phyloP scores from a whole-genome alignment of 495 filamentous ascomycete genomes.

The Lasiosphaeriaceae sp. region DNA sequence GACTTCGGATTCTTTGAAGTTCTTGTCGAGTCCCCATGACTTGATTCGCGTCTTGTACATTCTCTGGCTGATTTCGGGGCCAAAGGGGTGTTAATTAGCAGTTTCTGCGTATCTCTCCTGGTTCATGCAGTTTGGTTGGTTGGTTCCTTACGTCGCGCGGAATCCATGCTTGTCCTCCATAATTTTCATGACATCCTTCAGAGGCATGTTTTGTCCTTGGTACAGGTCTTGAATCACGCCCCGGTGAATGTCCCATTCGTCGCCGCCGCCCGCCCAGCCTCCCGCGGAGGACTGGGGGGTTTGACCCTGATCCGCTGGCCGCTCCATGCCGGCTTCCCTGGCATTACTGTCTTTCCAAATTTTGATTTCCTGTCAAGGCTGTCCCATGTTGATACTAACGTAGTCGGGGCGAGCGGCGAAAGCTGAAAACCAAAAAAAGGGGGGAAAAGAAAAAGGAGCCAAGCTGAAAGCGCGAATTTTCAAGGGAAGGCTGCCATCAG shows the following conservation, averaged over 20 bases:
- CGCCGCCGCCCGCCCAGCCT: slow-evolving; percentile 18
- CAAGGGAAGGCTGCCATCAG: not conserved
- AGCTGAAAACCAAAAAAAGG: too few relatives aligned
- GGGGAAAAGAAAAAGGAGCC: too few relatives aligned
- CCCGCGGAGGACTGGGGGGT: not conserved
- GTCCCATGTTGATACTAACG: not conserved
- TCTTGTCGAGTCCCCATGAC: slow-evolving; percentile 35
- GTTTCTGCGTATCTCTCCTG: not conserved
- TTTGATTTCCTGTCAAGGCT: not conserved
- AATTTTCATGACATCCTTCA: slow-evolving; percentile 33
- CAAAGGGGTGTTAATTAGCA: not conserved
- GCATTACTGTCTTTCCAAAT: not conserved
- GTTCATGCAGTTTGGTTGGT: not conserved
- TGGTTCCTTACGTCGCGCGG: slow-evolving; percentile 27
- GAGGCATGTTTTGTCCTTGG: slow-evolving; percentile 25
- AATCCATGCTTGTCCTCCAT: slow-evolving; percentile 34
- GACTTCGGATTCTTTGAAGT: slow-evolving; percentile 31
- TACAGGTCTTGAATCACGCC: slow-evolving; percentile 32
- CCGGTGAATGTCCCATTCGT: slow-evolving; percentile 19
- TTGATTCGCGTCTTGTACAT: slow-evolving; percentile 38
- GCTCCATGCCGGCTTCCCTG: not conserved
- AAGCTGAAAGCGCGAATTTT: not conserved
- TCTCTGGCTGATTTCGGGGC: slow-evolving; percentile 15
- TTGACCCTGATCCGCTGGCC: not conserved
- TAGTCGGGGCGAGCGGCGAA: too few relatives aligned